Evolutionary conservation across 2,329 filamentous ascomycete genomes (phyloP).

Genomic region (Talaromyces sp.): DNA sequence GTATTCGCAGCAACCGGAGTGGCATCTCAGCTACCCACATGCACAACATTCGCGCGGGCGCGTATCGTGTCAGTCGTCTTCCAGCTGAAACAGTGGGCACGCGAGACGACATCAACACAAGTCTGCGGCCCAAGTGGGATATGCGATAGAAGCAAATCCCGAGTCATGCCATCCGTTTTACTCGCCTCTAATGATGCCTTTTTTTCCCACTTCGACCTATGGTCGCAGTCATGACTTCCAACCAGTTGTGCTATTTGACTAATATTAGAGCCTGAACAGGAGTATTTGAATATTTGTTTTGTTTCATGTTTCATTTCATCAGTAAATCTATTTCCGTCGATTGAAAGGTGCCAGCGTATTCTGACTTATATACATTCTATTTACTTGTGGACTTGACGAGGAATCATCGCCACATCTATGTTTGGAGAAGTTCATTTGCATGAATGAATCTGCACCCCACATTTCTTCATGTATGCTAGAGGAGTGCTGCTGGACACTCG

Average conservation of each 20-base stretch:
- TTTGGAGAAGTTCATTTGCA: not conserved
- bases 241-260: not conserved
- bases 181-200: slow-evolving; percentile 16
- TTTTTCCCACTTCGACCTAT: not conserved
- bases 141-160: slow-evolving; percentile 24
- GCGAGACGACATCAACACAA: slow-evolving; percentile 57
- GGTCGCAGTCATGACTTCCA: not conserved
- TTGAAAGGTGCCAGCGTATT: not conserved
- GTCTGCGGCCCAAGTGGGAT: slow-evolving; percentile 54
- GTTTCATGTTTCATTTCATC: not conserved
- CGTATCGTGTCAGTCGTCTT: slow-evolving; percentile 79
- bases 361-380: not conserved
- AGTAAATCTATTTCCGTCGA: not conserved
- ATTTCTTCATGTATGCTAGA: not conserved
- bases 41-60: slow-evolving; percentile 70
- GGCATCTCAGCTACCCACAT: slow-evolving; percentile 68
- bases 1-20: slow-evolving; percentile 64
- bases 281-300: not conserved
- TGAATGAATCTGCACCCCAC: not conserved
- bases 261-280: not conserved
- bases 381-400: not conserved
- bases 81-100: slow-evolving; percentile 79
- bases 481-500: not conserved
- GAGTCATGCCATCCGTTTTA: not conserved
- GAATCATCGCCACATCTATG: not conserved